These are phyloP conservation scores for Aspergillus sp. DNA, from an alignment of 2,329 filamentous ascomycete species.

Conservation along the genomic window DNA sequence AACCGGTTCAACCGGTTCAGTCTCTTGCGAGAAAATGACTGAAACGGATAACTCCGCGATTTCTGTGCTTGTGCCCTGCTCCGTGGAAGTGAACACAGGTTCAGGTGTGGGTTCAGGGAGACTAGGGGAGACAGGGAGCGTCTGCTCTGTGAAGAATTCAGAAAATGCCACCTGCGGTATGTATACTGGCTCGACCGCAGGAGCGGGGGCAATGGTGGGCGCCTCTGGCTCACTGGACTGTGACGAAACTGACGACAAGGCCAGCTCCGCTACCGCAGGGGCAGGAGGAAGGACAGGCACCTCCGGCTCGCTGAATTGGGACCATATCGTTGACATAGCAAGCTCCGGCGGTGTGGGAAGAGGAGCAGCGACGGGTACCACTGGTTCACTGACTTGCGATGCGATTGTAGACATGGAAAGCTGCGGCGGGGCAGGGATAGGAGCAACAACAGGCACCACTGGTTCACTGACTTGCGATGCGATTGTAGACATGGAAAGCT, in stretches of 20 bases:
- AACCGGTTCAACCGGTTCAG: conserved; percentile 30
- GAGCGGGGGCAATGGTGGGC: conserved; percentile 17
- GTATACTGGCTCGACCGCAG: not conserved
- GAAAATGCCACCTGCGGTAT: conserved; percentile 19
- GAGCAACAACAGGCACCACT: conserved; percentile 19
- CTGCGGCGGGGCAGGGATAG: conserved; percentile 5
- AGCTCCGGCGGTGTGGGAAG: conserved; percentile 23
- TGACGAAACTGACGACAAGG: conserved; percentile 40
- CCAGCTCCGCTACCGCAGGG: conserved; percentile 25
- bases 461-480: conserved; percentile 2
- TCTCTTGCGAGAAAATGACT: conserved; percentile 33
- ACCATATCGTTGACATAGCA: conserved; percentile 38
- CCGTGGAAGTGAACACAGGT: conserved; percentile 22
- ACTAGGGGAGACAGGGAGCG: conserved; percentile 29
- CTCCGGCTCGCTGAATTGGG: conserved; percentile 29
- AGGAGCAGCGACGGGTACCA: not conserved
- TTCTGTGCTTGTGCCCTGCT: conserved; percentile 25
- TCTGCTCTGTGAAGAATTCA: conserved; percentile 23
- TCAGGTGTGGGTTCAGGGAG: conserved; percentile 25
- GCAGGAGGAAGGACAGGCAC: conserved; percentile 29
- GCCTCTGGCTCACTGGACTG: conserved; percentile 29
- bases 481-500: conserved; percentile 22
- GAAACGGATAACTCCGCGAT: conserved; percentile 33
- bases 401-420: conserved; percentile 20
- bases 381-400: not conserved